phyloP scores from a whole-genome alignment of 331 rosid genomes.

The Malus hybrid region DNA sequence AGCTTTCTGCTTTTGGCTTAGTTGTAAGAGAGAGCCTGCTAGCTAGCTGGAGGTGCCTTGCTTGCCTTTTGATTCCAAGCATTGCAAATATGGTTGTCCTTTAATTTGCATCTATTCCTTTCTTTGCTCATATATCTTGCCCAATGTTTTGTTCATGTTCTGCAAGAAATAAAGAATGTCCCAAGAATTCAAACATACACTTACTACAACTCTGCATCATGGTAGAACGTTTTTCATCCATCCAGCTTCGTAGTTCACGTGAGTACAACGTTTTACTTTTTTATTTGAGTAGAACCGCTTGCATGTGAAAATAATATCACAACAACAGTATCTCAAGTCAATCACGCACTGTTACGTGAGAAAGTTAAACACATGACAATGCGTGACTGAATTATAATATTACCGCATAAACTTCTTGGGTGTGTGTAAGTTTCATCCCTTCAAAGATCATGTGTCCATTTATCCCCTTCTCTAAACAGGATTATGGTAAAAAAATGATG shows the following conservation, averaged over 20 bases:
- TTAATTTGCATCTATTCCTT: conserved; percentile 13
- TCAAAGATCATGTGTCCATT: too few species aligned
- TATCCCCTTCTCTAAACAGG: too few species aligned
- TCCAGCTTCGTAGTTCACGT: not conserved
- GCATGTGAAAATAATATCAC: not conserved
- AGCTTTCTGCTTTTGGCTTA: not conserved
- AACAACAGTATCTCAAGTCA: too few species aligned
- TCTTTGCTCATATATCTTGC: not conserved
- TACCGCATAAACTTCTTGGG: not conserved
- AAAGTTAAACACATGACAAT: too few species aligned
- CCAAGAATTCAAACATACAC: not conserved
- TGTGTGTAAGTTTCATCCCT: too few species aligned
- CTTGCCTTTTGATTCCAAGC: not conserved
- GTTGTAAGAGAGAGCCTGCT: not conserved
- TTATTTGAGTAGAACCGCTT: too few species aligned
- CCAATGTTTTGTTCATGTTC: not conserved
- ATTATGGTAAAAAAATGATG: not conserved
- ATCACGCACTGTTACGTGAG: not conserved
- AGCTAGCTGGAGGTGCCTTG: conserved; percentile 7
- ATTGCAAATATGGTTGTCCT: not conserved
- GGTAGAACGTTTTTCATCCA: not conserved
- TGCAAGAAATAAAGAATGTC: not conserved
- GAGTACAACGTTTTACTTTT: too few species aligned
- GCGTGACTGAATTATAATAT: too few species aligned
- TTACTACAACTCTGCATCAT: not conserved